Conservation (phyloP, 176 grass and related monocot species). For the Tillandsia fasciculata region DNA sequence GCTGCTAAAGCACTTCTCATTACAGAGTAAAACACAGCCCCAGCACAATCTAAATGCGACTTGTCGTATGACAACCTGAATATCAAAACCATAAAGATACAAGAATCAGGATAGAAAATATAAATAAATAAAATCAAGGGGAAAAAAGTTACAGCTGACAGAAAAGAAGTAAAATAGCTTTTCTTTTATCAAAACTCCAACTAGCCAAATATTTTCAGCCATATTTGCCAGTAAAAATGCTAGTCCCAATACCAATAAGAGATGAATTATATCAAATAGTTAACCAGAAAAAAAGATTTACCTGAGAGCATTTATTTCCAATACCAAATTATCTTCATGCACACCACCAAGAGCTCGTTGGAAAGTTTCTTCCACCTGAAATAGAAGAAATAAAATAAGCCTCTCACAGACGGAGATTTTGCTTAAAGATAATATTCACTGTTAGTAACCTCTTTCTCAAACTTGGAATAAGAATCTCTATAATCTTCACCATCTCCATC, state of each 20-base stretch:
- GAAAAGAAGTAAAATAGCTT: background rate
- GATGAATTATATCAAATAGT: background rate
- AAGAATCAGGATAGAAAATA: background rate
- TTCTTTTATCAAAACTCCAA: background rate
- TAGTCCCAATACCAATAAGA: background rate
- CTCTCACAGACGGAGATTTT: background rate
- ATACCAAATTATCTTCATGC: slow-evolving; percentile 70
- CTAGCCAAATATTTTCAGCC: too few species aligned
- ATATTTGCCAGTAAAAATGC: too few species aligned
- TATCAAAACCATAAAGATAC: slow-evolving; percentile 7
- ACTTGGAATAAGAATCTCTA: slow-evolving; percentile 62
- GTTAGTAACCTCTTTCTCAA: slow-evolving; percentile 73
- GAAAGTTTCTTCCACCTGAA: slow-evolving; percentile 94
- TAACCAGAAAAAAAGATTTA: slow-evolving; percentile 16
- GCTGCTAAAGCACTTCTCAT: slow-evolving; percentile 55
- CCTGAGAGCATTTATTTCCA: slow-evolving; percentile 91
- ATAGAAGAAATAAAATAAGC: background rate
- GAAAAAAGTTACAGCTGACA: background rate
- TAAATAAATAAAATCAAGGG: background rate
- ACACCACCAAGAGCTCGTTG: slow-evolving; percentile 58
- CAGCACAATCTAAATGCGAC: slow-evolving; percentile 73
- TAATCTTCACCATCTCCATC: slow-evolving; percentile 29
- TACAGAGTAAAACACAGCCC: slow-evolving; percentile 66
- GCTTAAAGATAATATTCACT: background rate
- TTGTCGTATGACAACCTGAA: slow-evolving; percentile 79